Conservation (phyloP, 768 basidiomycete species). For the Tulasnella calospora region DNA sequence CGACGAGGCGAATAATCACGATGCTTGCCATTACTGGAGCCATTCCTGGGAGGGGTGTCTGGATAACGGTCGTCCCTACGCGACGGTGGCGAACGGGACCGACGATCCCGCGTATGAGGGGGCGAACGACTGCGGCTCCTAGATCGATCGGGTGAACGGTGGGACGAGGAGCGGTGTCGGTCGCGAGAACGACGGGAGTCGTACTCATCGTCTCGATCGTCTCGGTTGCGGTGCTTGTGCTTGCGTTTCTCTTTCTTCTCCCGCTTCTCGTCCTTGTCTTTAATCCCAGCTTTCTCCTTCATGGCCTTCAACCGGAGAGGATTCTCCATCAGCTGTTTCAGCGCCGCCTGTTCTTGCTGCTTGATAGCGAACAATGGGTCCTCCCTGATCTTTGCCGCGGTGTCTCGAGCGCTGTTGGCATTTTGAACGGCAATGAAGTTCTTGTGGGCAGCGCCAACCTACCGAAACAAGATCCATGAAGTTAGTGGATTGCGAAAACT, state of each 20-base stretch:
- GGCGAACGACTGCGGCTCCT: conserved; percentile 44
- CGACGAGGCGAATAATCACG: conserved; percentile 32
- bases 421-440: conserved; percentile 93
- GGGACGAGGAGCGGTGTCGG: conserved; percentile 30
- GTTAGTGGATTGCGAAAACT: not conserved
- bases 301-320: conserved; percentile 77
- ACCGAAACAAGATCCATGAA: not conserved
- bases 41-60: conserved; percentile 28
- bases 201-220: conserved; percentile 35
- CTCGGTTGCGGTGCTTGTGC: conserved; percentile 32
- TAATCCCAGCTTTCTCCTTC: conserved; percentile 76
- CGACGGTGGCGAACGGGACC: conserved; percentile 46
- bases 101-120: conserved; percentile 46
- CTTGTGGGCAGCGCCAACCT: conserved; percentile 84
- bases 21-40: conserved; percentile 33
- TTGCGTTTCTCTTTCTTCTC: conserved; percentile 54
- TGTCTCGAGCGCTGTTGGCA: conserved; percentile 83
- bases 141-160: conserved; percentile 33
- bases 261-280: conserved; percentile 65
- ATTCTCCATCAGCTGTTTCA: conserved; percentile 79
- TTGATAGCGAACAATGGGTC: conserved; percentile 97
- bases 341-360: conserved; percentile 92
- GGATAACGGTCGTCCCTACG: conserved; percentile 24
- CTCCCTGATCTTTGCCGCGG: conserved; percentile 90
- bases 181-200: conserved; percentile 9